These are phyloP conservation scores for Babesia bovis DNA, from an alignment of 169 alveolate species.

Conservation along the genomic window DNA sequence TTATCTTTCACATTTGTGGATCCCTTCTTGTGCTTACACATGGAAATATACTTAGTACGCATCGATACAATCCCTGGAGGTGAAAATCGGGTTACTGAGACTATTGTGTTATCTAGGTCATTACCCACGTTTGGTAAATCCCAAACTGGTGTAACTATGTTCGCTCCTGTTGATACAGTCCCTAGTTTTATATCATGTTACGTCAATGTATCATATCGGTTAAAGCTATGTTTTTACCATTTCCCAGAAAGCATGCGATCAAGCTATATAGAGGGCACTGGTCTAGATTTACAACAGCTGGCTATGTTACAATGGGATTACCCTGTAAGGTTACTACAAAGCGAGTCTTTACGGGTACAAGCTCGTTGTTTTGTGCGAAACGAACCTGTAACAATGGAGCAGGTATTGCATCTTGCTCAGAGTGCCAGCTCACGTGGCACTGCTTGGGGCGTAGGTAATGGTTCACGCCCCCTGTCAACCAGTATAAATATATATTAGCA, in stretches of 20 bases:
- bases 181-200: conserved; percentile 41
- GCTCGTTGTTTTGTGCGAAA: conserved; percentile 22
- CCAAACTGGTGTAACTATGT: conserved; percentile 15
- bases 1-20: conserved; percentile 40
- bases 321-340: conserved; percentile 37
- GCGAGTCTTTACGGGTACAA: conserved; percentile 24
- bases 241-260: conserved; percentile 4
- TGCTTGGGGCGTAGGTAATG: not conserved
- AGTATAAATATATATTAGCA: conserved; percentile 6
- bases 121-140: conserved; percentile 56
- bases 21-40: conserved; percentile 41
- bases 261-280: conserved; percentile 1
- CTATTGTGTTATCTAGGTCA: conserved; percentile 25
- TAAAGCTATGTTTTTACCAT: conserved; percentile 44
- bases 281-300: conserved; percentile 26
- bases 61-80: not conserved
- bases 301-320: conserved; percentile 41
- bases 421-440: conserved; percentile 4
- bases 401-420: conserved; percentile 7
- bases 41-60: conserved; percentile 31
- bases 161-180: conserved; percentile 24
- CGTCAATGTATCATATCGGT: conserved; percentile 33
- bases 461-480: conserved; percentile 11
- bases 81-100: not conserved
- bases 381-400: conserved; percentile 3